phyloP scores from a whole-genome alignment of 2,329 filamentous ascomycete genomes.

The Mollisia scopiformis region DNA sequence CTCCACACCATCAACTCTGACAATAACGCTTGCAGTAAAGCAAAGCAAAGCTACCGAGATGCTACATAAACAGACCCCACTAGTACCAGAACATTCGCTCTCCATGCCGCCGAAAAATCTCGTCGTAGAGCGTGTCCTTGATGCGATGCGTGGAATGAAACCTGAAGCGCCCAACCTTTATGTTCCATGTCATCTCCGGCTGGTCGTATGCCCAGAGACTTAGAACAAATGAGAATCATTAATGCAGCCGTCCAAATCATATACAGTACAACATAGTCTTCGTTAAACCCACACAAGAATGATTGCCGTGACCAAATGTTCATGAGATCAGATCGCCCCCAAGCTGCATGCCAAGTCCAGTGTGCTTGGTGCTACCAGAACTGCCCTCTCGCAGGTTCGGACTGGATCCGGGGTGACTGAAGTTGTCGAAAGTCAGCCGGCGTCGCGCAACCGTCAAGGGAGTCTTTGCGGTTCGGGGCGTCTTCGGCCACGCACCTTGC shows the following conservation, averaged over 20 bases:
- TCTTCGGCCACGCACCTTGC: constrained; percentile 72
- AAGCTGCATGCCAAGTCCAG: constrained; percentile 65
- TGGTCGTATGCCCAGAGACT: not conserved
- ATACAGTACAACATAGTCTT: constrained; percentile 14
- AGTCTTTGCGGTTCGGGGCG: constrained; percentile 34
- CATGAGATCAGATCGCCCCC: constrained; percentile 64
- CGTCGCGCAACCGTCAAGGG: constrained; percentile 31
- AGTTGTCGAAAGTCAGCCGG: constrained; percentile 35
- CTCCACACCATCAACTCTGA: too few relatives aligned
- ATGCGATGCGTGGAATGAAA: too few relatives aligned
- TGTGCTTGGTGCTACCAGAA: constrained; percentile 42
- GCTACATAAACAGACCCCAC: too few relatives aligned
- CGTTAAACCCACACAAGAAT: constrained; percentile 7
- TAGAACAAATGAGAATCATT: constrained; percentile 5
- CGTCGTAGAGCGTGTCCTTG: too few relatives aligned
- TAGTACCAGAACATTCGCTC: too few relatives aligned
- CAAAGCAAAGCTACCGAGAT: too few relatives aligned
- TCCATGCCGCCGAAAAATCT: too few relatives aligned
- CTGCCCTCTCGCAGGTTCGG: constrained; percentile 20
- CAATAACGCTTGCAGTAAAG: too few relatives aligned
- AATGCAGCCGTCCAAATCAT: constrained; percentile 13
- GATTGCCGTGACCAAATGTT: not conserved
- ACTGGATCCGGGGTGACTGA: constrained; percentile 22
- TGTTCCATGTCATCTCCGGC: not conserved
- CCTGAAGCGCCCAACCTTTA: not conserved